Conservation (phyloP, 768 basidiomycete genomes). For the Podaxis sp. region DNA sequence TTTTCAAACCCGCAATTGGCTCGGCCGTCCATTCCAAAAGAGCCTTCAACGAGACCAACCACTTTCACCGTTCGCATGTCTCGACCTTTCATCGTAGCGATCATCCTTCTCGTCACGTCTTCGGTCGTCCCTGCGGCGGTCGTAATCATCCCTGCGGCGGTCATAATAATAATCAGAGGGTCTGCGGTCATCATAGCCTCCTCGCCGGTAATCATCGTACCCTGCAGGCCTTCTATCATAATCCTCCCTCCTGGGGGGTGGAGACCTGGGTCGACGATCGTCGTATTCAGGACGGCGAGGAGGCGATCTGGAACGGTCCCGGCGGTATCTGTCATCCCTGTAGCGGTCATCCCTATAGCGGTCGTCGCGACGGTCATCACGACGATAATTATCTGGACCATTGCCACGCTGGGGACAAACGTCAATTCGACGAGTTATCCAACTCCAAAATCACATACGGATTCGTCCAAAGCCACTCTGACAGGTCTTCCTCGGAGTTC, state of each 20-base stretch:
- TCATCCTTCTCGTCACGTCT: constrained; percentile 86
- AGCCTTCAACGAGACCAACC: constrained; percentile 71
- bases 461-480: constrained; percentile 65
- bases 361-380: constrained; percentile 70
- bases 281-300: constrained; percentile 70
- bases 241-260: constrained; percentile 75
- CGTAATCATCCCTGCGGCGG: constrained; percentile 78
- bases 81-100: constrained; percentile 75
- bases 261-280: constrained; percentile 82
- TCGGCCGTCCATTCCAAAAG: constrained; percentile 30
- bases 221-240: constrained; percentile 89
- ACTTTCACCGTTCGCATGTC: constrained; percentile 77
- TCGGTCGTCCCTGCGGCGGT: constrained; percentile 71
- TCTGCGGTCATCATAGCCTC: constrained; percentile 81
- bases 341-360: constrained; percentile 62
- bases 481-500: constrained; percentile 86
- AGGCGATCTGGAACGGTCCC: constrained; percentile 85
- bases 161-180: constrained; percentile 85
- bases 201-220: constrained; percentile 89
- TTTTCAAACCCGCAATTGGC: constrained; percentile 9
- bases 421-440: constrained; percentile 12
- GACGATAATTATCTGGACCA: constrained; percentile 73
- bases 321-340: constrained; percentile 59
- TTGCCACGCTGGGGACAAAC: constrained; percentile 44
- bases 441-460: constrained; percentile 38